Evolutionary conservation across 2,329 filamentous ascomycete species (phyloP), one percentile per base, ranked within the genome.

Genomic region (Fusarium mexicanum): DNA sequence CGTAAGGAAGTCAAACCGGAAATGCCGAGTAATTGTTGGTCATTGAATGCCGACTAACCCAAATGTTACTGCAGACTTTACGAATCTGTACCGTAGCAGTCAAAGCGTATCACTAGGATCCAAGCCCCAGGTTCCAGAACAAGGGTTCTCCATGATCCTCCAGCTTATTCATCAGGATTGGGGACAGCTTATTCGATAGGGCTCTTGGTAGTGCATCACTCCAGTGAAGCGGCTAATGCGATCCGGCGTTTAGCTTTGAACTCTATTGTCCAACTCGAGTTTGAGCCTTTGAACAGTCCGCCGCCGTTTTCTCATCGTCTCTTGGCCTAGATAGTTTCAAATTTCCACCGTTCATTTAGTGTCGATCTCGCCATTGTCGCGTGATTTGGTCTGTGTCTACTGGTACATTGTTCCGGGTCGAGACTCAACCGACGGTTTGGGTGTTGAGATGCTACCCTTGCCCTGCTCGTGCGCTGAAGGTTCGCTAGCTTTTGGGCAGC

Each of bases 171-270:
- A 40, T 51, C 33, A 12, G 17, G 6, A 17, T 24, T 18, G n/a
- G 10, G 9, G 9, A 1, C 12, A 16, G 47, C 9, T 57, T 2
- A 64, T 62, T 68, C 10, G 64, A 37, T 13, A 40, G 4, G 2
- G 7, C 6, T 3, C 9, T 16, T 8, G 16, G 48, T 41, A 44
- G 43, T 35, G 64, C 17, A 33, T 11, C 43, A 43, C 8, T n/a
- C 33, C 9, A 20, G 26, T 29, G 33, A 35, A 65, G 47, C 38
- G 44, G 50, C 20, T 35, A 38, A 26, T 40, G 38, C 16, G 18
- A 31, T 26, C 54, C 41, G 54, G 43, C 26, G 48, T 69, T 33
- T 65, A 53, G 66, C 35, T 35, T 35, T 26, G 44, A 70, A 70
- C 67, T 70, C 46, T 70, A 48, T 54, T 48, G 6, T 5, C 12